Base-by-base conservation (phyloP, 192 early-diverging fungal genomes). In the Backusella circina region DNA sequence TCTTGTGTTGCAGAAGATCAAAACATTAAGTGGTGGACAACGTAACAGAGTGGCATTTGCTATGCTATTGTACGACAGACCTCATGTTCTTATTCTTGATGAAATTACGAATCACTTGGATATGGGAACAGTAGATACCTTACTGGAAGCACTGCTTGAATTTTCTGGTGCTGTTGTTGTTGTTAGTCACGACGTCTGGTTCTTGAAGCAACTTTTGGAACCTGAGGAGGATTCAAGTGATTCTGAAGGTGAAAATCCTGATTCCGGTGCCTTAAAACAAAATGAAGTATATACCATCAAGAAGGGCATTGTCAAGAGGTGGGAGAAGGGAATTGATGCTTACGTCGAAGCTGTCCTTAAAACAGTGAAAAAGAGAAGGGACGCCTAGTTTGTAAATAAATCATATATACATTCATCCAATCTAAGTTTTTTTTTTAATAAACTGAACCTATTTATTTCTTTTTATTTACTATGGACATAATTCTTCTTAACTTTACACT, bases 91-190 rank as follows among this genome's bases (percentile, higher is more conserved):
- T 21, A 73, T 93, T 51, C 84, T 95, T 8, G 93, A 95, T 80
- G 93, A 95, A 74, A 91, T 93, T 70, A 95, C 95, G 7, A 98
- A 95, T 74, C 96, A 94, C 74, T 83, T 98, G 33, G 96, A 98
- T 84, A 94, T 96, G 86, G 86, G 89, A 38, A 94, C 95, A 3
- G 93, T 95, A 67, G 87, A 93, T 35, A 90, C 90, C 12, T 82
- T 97, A 33, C 84, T 91, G 28, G 85, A 91, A 0, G 90, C 91
- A 0, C 76, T 98, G 70, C 86, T 90, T 74, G 86, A 84, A 47
- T 96, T 84, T 72, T 75, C 84, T 5, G 96, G 96, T 2, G 90
- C 92, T 1, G 86, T 96, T 6, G 80, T 97, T 16, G 50, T 95
- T 18, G 95, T 98, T 18, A 91, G 90, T 35, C 96, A 98, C 89